Percentiles rank a stretch among this genome's conserved stretches.
These are phyloP conservation scores for Apiotrichum domesticum DNA, from an alignment of 1,284 basidiomycete genomes.

Conservation along the genomic window DNA sequence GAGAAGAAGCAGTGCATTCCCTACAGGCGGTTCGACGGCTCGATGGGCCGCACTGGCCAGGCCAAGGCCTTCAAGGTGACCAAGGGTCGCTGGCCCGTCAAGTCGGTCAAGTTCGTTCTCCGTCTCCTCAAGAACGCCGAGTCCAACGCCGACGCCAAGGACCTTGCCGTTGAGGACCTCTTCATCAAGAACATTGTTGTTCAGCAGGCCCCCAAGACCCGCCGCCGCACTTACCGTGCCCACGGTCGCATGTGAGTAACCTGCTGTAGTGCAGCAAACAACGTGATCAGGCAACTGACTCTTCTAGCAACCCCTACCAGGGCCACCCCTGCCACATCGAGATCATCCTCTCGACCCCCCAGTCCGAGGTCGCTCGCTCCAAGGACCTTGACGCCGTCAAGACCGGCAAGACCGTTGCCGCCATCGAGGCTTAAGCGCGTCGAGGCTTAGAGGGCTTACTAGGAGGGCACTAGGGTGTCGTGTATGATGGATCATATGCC, in stretches of 20 bases:
- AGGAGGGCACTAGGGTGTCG: conserved; percentile 27
- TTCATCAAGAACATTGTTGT: conserved; percentile 95
- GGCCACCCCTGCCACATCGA: conserved; percentile 94
- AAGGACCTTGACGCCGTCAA: conserved; percentile 63
- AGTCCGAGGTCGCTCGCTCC: conserved; percentile 79
- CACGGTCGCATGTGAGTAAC: conserved; percentile 70
- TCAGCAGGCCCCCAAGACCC: conserved; percentile 99
- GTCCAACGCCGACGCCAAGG: conserved; percentile 98
- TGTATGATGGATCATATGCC: conserved; percentile 43
- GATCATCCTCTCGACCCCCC: conserved; percentile 72
- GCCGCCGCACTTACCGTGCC: conserved; percentile 98
- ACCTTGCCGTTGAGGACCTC: conserved; percentile 85
- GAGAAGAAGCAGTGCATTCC: conserved; percentile 98
- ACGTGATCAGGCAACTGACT: conserved; percentile 1
- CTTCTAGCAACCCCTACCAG: conserved; percentile 66
- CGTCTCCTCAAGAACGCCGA: conserved; percentile 98
- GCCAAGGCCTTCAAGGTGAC: conserved; percentile 97
- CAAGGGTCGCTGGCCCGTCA: conserved; percentile 99
- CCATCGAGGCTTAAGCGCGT: conserved; percentile 41
- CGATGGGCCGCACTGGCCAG: conserved; percentile 94
- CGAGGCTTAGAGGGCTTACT: conserved; percentile 23
- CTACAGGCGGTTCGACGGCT: conserved; percentile 94
- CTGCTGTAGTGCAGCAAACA: not conserved
- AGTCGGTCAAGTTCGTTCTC: conserved; percentile 93
- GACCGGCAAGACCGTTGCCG: conserved; percentile 46